Evolutionary conservation across 495 filamentous ascomycete genomes (phyloP).

Genomic region (Trichoderma asperelloides): DNA sequence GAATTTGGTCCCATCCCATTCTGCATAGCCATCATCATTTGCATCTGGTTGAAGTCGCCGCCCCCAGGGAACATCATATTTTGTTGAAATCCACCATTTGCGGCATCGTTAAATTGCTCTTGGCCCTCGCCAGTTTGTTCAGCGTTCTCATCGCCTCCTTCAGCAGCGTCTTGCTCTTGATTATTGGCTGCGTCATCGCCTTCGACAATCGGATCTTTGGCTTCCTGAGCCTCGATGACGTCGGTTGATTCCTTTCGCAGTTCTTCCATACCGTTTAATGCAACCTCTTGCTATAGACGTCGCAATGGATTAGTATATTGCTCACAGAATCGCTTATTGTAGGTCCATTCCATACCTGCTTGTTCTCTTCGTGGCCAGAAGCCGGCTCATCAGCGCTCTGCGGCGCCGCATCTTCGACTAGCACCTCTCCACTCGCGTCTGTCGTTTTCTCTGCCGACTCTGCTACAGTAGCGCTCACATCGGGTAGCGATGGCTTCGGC

Average conservation of each 20-base stretch:
- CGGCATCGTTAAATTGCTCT: conserved; percentile 27
- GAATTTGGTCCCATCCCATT: conserved; percentile 58
- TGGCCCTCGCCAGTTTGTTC: conserved; percentile 25
- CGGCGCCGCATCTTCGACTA: conserved; percentile 5
- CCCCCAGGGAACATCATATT: conserved; percentile 55
- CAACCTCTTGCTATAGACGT: background rate
- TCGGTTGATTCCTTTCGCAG: background rate
- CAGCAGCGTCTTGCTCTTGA: conserved; percentile 14
- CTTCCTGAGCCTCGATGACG: background rate
- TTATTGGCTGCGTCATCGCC: background rate
- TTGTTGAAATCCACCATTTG: conserved; percentile 42
- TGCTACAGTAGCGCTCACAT: conserved; percentile 14
- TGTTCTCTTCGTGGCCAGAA: background rate
- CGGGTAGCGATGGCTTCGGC: conserved; percentile 18
- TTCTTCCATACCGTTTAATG: background rate
- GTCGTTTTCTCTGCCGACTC: conserved; percentile 10
- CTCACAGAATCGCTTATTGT: background rate
- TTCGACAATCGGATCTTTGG: background rate
- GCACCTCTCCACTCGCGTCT: background rate
- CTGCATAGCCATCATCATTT: conserved; percentile 63
- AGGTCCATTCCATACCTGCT: conserved; percentile 12
- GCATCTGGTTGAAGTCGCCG: conserved; percentile 64
- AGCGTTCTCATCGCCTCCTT: conserved; percentile 19
- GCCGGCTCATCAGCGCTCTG: conserved; percentile 10
- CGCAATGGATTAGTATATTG: background rate